Evolutionary conservation across 2,329 filamentous ascomycete species (phyloP), one percentile per base, ranked within the genome.

Genomic region (Stachybotrys chlorohalonatus): DNA sequence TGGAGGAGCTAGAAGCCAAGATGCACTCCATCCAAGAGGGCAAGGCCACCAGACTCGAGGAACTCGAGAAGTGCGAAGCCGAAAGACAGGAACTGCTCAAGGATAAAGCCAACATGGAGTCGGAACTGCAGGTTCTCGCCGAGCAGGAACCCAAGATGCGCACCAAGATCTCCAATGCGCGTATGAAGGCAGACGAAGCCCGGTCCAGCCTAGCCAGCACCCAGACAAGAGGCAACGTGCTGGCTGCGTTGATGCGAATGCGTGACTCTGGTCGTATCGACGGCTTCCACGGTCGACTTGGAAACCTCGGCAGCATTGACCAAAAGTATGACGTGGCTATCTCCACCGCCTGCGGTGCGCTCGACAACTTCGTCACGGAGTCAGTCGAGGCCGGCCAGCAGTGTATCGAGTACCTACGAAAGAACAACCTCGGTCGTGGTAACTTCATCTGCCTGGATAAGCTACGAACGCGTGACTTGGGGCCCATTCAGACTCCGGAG

Each of bases 391-490:
- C 91, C 56, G 94, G 92, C 59, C 94, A 99, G 70, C 92, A 97
- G 68, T 99, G 95, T 70, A 97, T 99, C 59, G 94, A 97, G 66
- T 94, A 99, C 66, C 80, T 99, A 11, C 85, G 94, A 54, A 99
- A 97, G 77, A 99, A 96, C 64, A 96, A 96, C 62, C 84, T 99
- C 4, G 94, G 94, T 11, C 85, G 95, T 63, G 94, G 92, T 56
- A 96, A 96, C 73, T 97, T 99, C 69, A 97, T 99, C 64, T 89
- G 94, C 61, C 80, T 99, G 15, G 90, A 99, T 70, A 91, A 93
- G 66, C 77, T 97, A 51, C 84, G 90, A 30, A 78, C 81, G 36
- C 84, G 90, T 53, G 89, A 96, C 64, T 75, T 97, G 62, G 85
- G 85, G 1, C 75, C 82, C 0, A 92, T 97, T 53, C 80, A 89